These are phyloP conservation scores for Primulina eburnea DNA, from an alignment of 257 asterid species.

Conservation along the genomic window DNA sequence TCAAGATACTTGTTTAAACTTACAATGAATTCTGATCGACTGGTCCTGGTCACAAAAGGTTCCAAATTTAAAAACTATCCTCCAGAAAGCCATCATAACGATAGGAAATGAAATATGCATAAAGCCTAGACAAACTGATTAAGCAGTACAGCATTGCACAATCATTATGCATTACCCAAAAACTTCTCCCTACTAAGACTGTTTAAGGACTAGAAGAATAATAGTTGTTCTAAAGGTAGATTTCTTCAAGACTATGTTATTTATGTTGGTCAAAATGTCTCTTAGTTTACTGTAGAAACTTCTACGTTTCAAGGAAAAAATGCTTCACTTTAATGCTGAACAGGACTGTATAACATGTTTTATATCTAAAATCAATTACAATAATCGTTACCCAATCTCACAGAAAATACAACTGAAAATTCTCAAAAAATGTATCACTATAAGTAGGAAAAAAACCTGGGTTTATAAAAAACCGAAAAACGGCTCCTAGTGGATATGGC, in stretches of 20 bases:
- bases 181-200: neutral
- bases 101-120: neutral
- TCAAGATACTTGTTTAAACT: slow-evolving; percentile 87
- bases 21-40: slow-evolving; percentile 87
- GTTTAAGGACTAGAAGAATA: no score
- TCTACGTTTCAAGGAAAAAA: neutral
- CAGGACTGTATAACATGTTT: neutral
- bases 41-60: slow-evolving; percentile 57
- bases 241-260: no score
- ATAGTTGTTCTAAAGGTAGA: no score
- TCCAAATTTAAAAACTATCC: slow-evolving; percentile 14
- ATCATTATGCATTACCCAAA: slow-evolving; percentile 12
- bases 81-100: slow-evolving; percentile 6
- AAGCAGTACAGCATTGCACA: neutral
- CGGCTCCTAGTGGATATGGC: slow-evolving; percentile 79
- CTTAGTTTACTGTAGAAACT: no score
- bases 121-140: neutral
- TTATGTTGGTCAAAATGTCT: no score
- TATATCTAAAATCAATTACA: neutral
- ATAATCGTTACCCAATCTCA: neutral
- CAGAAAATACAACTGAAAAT: slow-evolving; percentile 2
- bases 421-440: slow-evolving; percentile 4
- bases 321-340: neutral
- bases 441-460: slow-evolving; percentile 54
- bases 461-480: slow-evolving; percentile 90